These are phyloP conservation scores for Sporothrix luriei DNA, from an alignment of 2,329 filamentous ascomycete genomes.

Conservation along the genomic window DNA sequence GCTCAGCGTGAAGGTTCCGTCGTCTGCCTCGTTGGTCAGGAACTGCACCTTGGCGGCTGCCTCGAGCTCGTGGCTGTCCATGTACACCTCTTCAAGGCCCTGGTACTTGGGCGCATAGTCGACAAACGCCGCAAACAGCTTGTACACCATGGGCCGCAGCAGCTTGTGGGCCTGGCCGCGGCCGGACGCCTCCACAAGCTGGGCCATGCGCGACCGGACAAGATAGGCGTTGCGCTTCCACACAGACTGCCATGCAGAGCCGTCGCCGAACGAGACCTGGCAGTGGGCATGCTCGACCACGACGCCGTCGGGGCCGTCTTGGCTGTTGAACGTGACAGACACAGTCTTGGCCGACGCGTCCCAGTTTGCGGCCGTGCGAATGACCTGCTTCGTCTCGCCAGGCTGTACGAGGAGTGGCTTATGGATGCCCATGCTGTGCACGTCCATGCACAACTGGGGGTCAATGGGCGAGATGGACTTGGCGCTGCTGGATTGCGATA, in stretches of 20 bases:
- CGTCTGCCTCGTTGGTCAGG: conserved; percentile 52
- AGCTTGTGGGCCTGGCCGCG: conserved; percentile 65
- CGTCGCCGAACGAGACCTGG: conserved; percentile 4
- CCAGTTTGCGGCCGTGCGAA: conserved; percentile 59
- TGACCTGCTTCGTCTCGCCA: conserved; percentile 58
- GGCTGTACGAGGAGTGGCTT: conserved; percentile 51
- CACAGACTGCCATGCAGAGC: background rate
- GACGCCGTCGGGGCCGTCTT: conserved; percentile 61
- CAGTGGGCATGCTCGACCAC: conserved; percentile 65
- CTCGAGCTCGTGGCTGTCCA: conserved; percentile 52
- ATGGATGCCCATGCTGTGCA: conserved; percentile 54
- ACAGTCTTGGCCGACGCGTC: conserved; percentile 10
- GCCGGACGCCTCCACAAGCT: conserved; percentile 64
- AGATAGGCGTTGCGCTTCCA: conserved; percentile 53
- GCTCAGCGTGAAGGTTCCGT: conserved; percentile 54
- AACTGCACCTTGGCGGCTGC: conserved; percentile 50
- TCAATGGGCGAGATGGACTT: conserved; percentile 45
- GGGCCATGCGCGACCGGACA: conserved; percentile 64
- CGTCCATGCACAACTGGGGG: conserved; percentile 57
- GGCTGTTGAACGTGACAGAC: conserved; percentile 40
- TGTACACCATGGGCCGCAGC: conserved; percentile 74
- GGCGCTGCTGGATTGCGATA: conserved; percentile 63
- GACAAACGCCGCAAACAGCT: conserved; percentile 61
- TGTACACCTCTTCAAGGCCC: conserved; percentile 62
- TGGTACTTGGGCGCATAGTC: conserved; percentile 58